These are phyloP conservation scores for Sordaria brevicollis DNA, from an alignment of 495 filamentous ascomycete genomes.

Conservation along the genomic window DNA sequence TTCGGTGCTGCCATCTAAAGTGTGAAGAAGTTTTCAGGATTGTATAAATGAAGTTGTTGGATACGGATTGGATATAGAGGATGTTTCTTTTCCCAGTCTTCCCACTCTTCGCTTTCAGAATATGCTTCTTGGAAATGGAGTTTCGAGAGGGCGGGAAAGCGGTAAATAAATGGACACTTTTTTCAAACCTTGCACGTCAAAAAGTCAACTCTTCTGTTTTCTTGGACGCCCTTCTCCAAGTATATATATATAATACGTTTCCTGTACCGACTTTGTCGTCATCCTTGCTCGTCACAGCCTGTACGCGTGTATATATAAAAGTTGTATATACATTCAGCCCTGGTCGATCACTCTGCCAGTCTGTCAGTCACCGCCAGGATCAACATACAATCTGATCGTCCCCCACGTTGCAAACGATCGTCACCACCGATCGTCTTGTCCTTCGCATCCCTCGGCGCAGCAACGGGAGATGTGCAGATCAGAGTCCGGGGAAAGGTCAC, in stretches of 20 bases:
- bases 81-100: not conserved
- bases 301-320: not conserved
- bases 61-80: slow-evolving; percentile 1
- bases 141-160: not conserved
- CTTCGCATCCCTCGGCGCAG: not conserved
- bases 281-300: not conserved
- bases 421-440: not conserved
- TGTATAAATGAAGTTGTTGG: not conserved
- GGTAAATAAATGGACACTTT: not conserved
- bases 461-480: not conserved
- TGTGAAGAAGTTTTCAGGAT: not conserved
- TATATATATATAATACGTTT: not conserved
- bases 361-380: not conserved
- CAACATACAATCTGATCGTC: not conserved
- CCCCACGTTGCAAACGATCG: not conserved
- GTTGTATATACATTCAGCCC: not conserved
- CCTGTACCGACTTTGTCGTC: not conserved
- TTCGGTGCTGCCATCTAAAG: slow-evolving; percentile 30
- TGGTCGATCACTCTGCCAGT: not conserved
- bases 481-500: not conserved
- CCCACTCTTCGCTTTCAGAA: not conserved
- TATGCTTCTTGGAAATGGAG: not conserved
- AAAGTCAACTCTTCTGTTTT: not conserved
- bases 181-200: not conserved
- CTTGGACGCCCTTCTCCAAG: not conserved